These are phyloP conservation scores for Pythium rhizo-oryzae DNA, from an alignment of 352 stramenopile genomes.

Conservation along the genomic window DNA sequence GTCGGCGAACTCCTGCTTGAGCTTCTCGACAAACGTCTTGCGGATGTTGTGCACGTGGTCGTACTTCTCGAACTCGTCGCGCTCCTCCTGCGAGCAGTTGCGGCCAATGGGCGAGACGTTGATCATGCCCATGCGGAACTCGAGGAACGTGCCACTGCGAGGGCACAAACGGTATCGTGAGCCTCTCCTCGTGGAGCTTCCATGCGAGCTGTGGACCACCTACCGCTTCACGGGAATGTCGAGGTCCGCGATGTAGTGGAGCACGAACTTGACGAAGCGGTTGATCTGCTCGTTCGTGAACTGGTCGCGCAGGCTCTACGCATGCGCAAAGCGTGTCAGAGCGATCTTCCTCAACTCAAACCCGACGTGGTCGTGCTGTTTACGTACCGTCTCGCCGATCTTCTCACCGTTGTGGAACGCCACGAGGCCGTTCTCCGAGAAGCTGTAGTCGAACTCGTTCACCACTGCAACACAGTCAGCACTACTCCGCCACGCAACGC, in stretches of 20 bases:
- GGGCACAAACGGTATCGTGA: background rate
- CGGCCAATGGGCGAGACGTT: conserved; percentile 99
- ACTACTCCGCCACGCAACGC: background rate
- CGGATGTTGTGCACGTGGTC: conserved; percentile 94
- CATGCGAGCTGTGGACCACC: background rate
- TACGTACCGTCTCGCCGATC: conserved; percentile 83
- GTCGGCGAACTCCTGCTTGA: conserved; percentile 94
- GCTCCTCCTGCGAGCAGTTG: conserved; percentile 98
- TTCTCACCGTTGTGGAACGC: conserved; percentile 96
- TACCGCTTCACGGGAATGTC: conserved; percentile 97
- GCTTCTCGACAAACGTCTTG: conserved; percentile 95
- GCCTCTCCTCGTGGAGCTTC: background rate
- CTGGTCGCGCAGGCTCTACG: conserved; percentile 92
- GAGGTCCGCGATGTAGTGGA: conserved; percentile 94
- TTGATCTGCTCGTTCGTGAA: conserved; percentile 98
- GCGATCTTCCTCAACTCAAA: background rate
- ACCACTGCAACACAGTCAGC: conserved; percentile 57
- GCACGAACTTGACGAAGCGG: conserved; percentile 96
- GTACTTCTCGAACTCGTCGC: conserved; percentile 98
- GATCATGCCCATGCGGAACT: conserved; percentile 99
- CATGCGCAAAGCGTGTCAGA: background rate
- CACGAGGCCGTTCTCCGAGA: conserved; percentile 98
- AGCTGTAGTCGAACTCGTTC: conserved; percentile 98
- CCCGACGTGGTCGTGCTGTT: background rate
- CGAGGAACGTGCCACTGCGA: conserved; percentile 96